Base-by-base conservation (phyloP, 768 basidiomycete genomes). In the Aureoboletus auriporus region DNA sequence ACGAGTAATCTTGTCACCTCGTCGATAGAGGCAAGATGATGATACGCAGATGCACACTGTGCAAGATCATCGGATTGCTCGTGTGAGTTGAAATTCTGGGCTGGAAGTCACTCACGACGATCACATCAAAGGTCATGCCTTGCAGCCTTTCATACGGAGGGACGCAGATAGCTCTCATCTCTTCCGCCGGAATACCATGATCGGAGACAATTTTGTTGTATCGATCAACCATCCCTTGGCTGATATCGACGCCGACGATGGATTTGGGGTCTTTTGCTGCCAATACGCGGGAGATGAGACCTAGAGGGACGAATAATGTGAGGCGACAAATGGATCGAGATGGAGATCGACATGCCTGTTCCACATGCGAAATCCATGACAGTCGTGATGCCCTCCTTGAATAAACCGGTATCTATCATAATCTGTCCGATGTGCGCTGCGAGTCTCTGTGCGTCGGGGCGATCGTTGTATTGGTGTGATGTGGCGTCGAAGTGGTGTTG, bases 321-420 rank as follows among this genome's bases (percentile, higher is more conserved):
- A 26, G 34, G 9, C 5, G n/a, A 26, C 5, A 13, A 29, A 37
- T 13, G 16, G n/a, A 10, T 23, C 34, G 28, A n/a, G 35, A 16
- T 14, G 10, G 28, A 20, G 5, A 4, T 5, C 13, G 36, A 49
- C 42, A 29, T 17, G 49, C 84, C 87, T 51, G 78, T 78, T 11
- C 86, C 86, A 60, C 87, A 89, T 5, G 87, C 87, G 58, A 77
- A 89, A 55, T 89, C 88, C 75, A 90, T 71, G 14, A 84, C 71
- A 6, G 65, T 70, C 6, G 86, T 88, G 6, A 55, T 58, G 27
- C 79, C 73, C 38, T 77, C 76, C 45, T 81, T 70, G 55, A 89
- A 83, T 0, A 68, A 52, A 52, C 76, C 78, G 3, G 54, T 56
- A 33, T 61, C 42, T n/a, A 52, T 38, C 49, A 76, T 70, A 2